Percentiles rank a stretch among this genome's conserved stretches.
Evolutionary conservation across 257 asterid species (phyloP).

Genomic region (Solanum tarijense): DNA sequence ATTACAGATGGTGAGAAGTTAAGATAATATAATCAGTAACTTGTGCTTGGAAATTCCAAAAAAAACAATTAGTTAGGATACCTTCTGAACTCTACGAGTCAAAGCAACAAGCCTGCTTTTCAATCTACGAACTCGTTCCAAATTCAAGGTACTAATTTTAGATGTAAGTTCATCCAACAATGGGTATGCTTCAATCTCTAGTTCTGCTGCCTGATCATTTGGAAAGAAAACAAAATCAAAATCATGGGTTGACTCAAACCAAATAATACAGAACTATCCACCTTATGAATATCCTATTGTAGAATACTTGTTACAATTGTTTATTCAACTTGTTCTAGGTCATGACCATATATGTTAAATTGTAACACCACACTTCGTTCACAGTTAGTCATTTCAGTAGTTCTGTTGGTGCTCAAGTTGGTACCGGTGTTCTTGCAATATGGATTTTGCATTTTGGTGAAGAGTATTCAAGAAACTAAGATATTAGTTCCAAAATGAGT

Average conservation of each 20-base stretch:
- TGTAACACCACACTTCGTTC: background rate
- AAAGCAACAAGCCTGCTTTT: constrained; percentile 97
- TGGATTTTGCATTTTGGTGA: background rate
- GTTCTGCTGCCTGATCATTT: constrained; percentile 75
- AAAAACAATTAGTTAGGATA: constrained; percentile 9
- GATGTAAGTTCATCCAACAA: constrained; percentile 94
- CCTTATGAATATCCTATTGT: background rate
- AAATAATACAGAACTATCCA: background rate
- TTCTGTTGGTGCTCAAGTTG: background rate
- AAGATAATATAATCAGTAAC: constrained; percentile 7
- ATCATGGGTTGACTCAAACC: background rate
- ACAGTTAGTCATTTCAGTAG: background rate
- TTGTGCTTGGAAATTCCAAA: background rate
- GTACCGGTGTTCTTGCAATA: background rate
- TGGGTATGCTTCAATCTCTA: constrained; percentile 98
- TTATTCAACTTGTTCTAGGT: background rate
- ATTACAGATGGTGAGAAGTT: constrained; percentile 9
- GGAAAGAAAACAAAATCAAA: background rate
- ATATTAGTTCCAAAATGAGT: background rate
- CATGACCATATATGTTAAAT: background rate
- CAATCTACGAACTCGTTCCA: constrained; percentile 92
- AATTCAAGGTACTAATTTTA: constrained; percentile 84
- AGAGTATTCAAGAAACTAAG: background rate
- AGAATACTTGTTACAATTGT: background rate
- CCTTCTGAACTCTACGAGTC: constrained; percentile 98